A percentile compares a stretch with the other conserved stretches of the same genome.
phyloP scores from a whole-genome alignment of 768 basidiomycete species.

The Agrocybe praecox region DNA sequence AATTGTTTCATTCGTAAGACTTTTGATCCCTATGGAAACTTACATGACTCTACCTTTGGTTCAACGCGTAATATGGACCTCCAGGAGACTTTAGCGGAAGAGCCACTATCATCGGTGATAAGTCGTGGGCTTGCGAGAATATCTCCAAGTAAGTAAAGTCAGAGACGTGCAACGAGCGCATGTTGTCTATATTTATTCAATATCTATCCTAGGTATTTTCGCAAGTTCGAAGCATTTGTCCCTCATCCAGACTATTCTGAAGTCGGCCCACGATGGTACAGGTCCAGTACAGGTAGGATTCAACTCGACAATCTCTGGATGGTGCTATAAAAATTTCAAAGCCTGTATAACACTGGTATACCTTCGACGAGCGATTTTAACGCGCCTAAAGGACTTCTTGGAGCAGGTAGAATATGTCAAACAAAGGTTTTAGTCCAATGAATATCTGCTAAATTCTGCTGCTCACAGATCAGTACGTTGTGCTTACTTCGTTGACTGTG shows the following conservation, averaged over 20 bases:
- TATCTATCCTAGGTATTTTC: slow-evolving; percentile 53
- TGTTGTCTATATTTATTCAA: neutral
- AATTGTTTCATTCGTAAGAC: slow-evolving; percentile 3
- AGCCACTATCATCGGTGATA: slow-evolving; percentile 53
- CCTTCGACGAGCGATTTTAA: slow-evolving; percentile 66
- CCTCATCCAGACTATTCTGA: slow-evolving; percentile 51
- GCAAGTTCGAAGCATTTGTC: slow-evolving; percentile 64
- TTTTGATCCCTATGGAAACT: neutral
- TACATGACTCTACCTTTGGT: neutral
- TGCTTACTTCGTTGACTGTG: neutral
- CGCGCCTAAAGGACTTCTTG: slow-evolving; percentile 57
- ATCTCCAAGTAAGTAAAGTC: slow-evolving; percentile 41
- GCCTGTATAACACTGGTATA: slow-evolving; percentile 56
- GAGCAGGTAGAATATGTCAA: slow-evolving; percentile 56
- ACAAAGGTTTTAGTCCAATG: neutral
- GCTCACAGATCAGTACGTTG: slow-evolving; percentile 6
- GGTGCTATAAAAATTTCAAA: slow-evolving; percentile 55
- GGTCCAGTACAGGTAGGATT: slow-evolving; percentile 69
- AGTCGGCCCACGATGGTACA: slow-evolving; percentile 50
- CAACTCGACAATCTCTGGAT: slow-evolving; percentile 45
- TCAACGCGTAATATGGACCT: slow-evolving; percentile 65
- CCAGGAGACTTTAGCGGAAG: slow-evolving; percentile 76
- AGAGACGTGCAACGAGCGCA: neutral
- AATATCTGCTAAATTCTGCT: neutral
- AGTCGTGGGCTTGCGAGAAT: slow-evolving; percentile 64